These are phyloP conservation scores for Apiospora pterosperma DNA, from an alignment of 2,329 filamentous ascomycete genomes.

Conservation along the genomic window DNA sequence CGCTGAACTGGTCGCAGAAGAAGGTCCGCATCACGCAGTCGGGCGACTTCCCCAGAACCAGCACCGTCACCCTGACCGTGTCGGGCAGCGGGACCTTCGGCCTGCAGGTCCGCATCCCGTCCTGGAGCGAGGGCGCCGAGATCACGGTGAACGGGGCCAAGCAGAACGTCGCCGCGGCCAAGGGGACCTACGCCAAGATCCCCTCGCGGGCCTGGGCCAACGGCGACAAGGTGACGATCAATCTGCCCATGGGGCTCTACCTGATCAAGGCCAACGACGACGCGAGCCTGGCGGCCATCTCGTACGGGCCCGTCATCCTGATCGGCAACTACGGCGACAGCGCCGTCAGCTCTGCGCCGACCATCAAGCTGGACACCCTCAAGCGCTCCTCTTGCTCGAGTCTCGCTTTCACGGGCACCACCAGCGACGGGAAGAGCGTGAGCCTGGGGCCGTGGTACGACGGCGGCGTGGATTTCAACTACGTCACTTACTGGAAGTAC, in stretches of 20 bases:
- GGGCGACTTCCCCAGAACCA: conserved; percentile 38
- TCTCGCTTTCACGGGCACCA: conserved; percentile 31
- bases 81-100: conserved; percentile 26
- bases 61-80: conserved; percentile 37
- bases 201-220: conserved; percentile 35
- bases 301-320: conserved; percentile 43
- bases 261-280: conserved; percentile 46
- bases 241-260: conserved; percentile 42
- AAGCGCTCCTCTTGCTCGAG: conserved; percentile 14
- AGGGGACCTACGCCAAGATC: conserved; percentile 40
- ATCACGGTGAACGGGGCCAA: conserved; percentile 39
- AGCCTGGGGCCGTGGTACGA: conserved; percentile 37
- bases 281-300: conserved; percentile 36
- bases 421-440: conserved; percentile 23
- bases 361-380: conserved; percentile 26
- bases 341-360: conserved; percentile 22
- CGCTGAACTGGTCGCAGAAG: conserved; percentile 38
- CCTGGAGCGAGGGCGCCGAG: conserved; percentile 37
- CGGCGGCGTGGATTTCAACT: conserved; percentile 37
- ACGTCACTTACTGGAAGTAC: conserved; percentile 38
- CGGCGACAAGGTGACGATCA: conserved; percentile 39
- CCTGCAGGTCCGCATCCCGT: conserved; percentile 42
- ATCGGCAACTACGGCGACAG: conserved; percentile 40
- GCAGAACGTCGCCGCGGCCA: conserved; percentile 17
- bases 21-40: conserved; percentile 38